These are phyloP conservation scores for Tricholoma matsutake DNA, from an alignment of 768 basidiomycete species.

Conservation along the genomic window DNA sequence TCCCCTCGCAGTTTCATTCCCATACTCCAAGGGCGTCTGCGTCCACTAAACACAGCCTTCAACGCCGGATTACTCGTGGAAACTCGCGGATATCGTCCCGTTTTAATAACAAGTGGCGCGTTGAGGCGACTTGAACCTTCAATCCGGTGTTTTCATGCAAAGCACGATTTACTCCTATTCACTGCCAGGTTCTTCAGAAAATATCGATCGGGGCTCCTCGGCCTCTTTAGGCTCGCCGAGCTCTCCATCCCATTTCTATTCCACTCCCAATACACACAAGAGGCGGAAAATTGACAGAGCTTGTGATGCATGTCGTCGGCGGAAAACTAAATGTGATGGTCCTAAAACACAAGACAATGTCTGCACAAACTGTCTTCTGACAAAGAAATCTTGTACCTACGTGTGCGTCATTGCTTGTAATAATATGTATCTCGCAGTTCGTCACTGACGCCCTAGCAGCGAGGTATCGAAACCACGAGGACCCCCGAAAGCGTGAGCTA, in stretches of 20 bases:
- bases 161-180: conserved; percentile 3
- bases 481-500: conserved; percentile 62
- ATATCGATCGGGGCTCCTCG: background rate
- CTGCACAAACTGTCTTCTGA: conserved; percentile 57
- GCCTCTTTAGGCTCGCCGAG: background rate
- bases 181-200: conserved; percentile 11
- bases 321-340: conserved; percentile 62
- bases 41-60: too few relatives aligned
- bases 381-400: conserved; percentile 55
- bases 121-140: background rate
- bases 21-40: too few relatives aligned
- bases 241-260: background rate
- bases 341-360: conserved; percentile 45
- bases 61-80: too few relatives aligned
- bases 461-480: conserved; percentile 64
- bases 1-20: too few relatives aligned
- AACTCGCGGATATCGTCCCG: background rate
- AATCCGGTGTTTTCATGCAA: background rate
- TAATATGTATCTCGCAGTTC: background rate
- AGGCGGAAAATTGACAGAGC: conserved; percentile 52
- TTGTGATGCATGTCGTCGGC: conserved; percentile 56
- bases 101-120: background rate
- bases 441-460: conserved; percentile 26
- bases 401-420: conserved; percentile 36
- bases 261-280: conserved; percentile 22